Base-by-base conservation (phyloP, 108 stramenopile genomes). In the Fragilaria radians region DNA sequence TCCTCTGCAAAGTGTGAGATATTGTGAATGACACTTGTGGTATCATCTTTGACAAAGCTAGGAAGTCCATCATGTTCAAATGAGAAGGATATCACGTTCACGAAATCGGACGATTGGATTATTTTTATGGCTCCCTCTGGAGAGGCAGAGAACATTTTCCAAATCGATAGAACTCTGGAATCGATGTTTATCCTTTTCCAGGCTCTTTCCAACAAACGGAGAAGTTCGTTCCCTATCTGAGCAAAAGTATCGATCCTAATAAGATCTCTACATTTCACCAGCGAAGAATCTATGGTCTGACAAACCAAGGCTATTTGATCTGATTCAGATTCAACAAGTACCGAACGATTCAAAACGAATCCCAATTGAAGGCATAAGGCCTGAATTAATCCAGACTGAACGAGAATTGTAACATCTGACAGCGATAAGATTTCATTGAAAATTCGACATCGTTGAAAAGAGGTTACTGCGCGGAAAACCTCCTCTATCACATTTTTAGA, bases 1-100 rank as follows among this genome's bases (percentile, higher is more conserved):
- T 71, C 70, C 46, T 81, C 76, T 0, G 60, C 62, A 57, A 52
- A 77, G 48, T 74, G 73, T 3, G 80, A 63, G 19, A 77, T 25
- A 36, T 77, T 74, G 49, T 78, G 77, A 0, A 81, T 36, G 1
- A 78, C 17, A 26, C 73, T 72, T 28, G 77, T 57, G 3, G 56
- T 30, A 32, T 76, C 74, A 19, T 18, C 27, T 26, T 48, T 48
- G 23, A 28, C 49, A 27, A 55, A 21, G 5, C 21, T 19, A 1
- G 27, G 7, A 19, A 23, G 34, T 21, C 17, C 33, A 14, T 52
- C 24, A 17, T 53, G 28, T 47, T 57, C 51, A 14, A 64, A 30
- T 2, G 53, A 66, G 4, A 48, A 30, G 22, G 31, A n/a, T 17
- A 57, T 7, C n/a, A 32, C 19, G 28, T n/a, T 18, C 28, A 57